Base-by-base conservation (phyloP, 148 eudicot species). In the Fagopyrum tataricum region DNA sequence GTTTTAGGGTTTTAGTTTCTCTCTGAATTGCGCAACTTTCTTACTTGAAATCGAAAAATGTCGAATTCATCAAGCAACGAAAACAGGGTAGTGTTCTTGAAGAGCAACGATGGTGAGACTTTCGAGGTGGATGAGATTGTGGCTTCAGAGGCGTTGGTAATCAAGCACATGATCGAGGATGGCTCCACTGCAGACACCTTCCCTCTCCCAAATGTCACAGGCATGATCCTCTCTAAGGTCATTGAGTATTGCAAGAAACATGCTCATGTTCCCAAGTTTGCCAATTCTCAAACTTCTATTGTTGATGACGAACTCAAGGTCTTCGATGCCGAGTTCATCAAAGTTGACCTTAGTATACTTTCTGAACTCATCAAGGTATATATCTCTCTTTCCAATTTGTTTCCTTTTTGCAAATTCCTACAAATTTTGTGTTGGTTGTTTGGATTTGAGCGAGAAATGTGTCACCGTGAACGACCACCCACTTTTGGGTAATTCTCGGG, bases 71-170 rank as follows among this genome's bases (percentile, higher is more conserved):
- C n/a, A n/a, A n/a, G n/a, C 5, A 13, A 15, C 5, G 12, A 24
- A 1, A 59, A 59, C n/a, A n/a, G n/a, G n/a, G n/a, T n/a, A 39
- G 39, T 23, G 68, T 26, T 62, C 17, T 42, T 62, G n/a, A 31
- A 4, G 43, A 62, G 68, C 68, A 62, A 17, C 18, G 68, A 62
- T 42, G 43, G 43, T 3, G 68, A 37, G 18, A 15, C 15, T 0
- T 62, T 62, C 68, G 68, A 37, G 68, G 68, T 62, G 42, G 41
- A 31, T 3, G 68, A 62, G 68, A 8, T n/a, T 31, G 68, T 15
- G 41, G 68, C 68, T n/a, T 62, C 42, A 42, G 18, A 26, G 8
- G 26, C 68, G 43, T 6, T 26, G 6, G 13, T 18, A 8, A 37
- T 62, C 9, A 62, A 62, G 68, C 11, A 62, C 18, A 62, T 62